phyloP scores from a whole-genome alignment of 495 filamentous ascomycete species.

The Neurospora sp. region DNA sequence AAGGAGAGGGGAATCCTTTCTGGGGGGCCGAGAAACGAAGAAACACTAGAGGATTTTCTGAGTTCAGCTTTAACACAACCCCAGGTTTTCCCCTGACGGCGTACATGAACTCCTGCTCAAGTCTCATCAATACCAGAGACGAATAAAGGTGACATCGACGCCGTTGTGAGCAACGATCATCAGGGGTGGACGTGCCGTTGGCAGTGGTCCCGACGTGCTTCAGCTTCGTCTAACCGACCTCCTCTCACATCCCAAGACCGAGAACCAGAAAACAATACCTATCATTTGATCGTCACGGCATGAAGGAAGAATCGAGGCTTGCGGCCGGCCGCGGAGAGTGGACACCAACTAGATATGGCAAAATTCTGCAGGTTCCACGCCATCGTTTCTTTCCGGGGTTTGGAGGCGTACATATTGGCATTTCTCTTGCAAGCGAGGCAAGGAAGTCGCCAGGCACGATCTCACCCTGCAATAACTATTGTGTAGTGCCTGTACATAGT shows the following conservation, averaged over 20 bases:
- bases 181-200: neutral
- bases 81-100: too few relatives aligned
- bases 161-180: neutral
- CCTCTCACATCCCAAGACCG: neutral
- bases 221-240: neutral
- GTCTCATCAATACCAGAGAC: neutral
- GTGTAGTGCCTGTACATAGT: too few relatives aligned
- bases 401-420: neutral
- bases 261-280: neutral
- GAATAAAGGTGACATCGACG: neutral
- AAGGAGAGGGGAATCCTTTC: neutral
- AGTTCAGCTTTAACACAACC: neutral
- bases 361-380: neutral
- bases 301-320: neutral
- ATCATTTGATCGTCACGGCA: neutral
- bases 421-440: neutral
- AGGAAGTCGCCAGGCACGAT: neutral
- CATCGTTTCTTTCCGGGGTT: neutral
- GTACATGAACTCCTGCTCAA: neutral
- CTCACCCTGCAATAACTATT: too few relatives aligned
- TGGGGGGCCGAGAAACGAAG: neutral
- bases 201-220: neutral
- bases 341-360: neutral
- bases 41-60: neutral
- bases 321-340: neutral